Evolutionary conservation across 2,329 filamentous ascomycete species (phyloP).

Genomic region (Orbilia javanica): DNA sequence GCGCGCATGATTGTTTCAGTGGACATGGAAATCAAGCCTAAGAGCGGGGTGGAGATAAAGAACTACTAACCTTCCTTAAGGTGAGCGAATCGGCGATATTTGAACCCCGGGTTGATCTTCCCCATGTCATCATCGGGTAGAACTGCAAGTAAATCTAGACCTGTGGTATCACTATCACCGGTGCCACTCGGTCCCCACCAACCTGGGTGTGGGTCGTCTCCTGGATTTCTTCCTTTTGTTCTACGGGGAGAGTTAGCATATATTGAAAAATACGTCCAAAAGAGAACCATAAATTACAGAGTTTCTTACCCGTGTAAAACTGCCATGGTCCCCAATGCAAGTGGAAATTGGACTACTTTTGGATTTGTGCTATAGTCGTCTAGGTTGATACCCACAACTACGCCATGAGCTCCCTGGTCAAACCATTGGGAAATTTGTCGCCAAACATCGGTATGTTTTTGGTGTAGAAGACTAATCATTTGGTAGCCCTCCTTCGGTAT

Average conservation of each 20-base stretch:
- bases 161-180: background rate
- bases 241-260: slow-evolving; percentile 14
- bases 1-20: too few relatives aligned
- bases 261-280: background rate
- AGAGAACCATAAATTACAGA: background rate
- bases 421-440: slow-evolving; percentile 12
- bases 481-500: slow-evolving; percentile 29
- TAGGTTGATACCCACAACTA: slow-evolving; percentile 27
- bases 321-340: background rate
- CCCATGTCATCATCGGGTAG: slow-evolving; percentile 14
- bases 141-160: background rate
- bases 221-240: slow-evolving; percentile 19
- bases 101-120: slow-evolving; percentile 8
- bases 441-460: slow-evolving; percentile 26
- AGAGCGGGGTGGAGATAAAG: background rate
- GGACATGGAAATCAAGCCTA: background rate
- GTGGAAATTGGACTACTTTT: background rate
- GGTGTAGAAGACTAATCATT: slow-evolving; percentile 11
- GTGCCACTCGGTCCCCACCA: slow-evolving; percentile 29
- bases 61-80: slow-evolving; percentile 18
- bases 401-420: slow-evolving; percentile 24
- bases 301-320: slow-evolving; percentile 45
- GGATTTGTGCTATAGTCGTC: background rate
- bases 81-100: slow-evolving; percentile 5
- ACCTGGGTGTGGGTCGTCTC: slow-evolving; percentile 30